Percentiles rank a stretch among this genome's conserved stretches.
Conservation (phyloP, 2,329 filamentous ascomycete genomes). For the Penicillium digitatum region DNA sequence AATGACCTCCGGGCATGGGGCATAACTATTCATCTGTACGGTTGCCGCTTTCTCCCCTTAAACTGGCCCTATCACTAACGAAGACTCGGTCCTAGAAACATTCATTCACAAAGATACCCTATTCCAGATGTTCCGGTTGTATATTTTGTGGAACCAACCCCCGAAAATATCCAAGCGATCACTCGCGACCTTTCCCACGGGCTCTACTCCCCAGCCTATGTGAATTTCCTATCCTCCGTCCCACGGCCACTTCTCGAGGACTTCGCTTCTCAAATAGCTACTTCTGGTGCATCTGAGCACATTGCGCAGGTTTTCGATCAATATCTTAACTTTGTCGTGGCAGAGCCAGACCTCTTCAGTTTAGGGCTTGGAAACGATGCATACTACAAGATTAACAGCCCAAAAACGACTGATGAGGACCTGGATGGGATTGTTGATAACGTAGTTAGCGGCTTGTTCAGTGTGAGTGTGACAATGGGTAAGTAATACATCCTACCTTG, state of each 20-base stretch:
- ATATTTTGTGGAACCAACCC: conserved; percentile 88
- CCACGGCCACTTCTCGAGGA: conserved; percentile 88
- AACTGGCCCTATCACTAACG: conserved; percentile 16
- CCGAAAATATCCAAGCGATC: conserved; percentile 74
- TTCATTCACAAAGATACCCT: conserved; percentile 74
- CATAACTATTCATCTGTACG: conserved; percentile 92
- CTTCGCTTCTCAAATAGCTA: conserved; percentile 82
- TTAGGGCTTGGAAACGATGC: conserved; percentile 88
- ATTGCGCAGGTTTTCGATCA: conserved; percentile 94
- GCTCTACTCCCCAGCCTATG: conserved; percentile 87
- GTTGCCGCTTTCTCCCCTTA: conserved; percentile 14
- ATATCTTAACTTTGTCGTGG: conserved; percentile 95
- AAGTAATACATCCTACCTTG: conserved; percentile 27
- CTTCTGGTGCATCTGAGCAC: conserved; percentile 78
- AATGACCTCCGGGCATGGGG: conserved; percentile 90
- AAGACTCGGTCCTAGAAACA: conserved; percentile 56
- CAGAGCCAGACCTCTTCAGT: conserved; percentile 92
- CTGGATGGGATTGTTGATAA: conserved; percentile 82
- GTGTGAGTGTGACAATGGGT: conserved; percentile 98
- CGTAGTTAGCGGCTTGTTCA: conserved; percentile 95
- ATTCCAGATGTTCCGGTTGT: conserved; percentile 96
- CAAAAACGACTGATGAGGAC: conserved; percentile 82
- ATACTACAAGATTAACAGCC: conserved; percentile 95
- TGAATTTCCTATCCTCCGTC: conserved; percentile 95
- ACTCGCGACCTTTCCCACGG: conserved; percentile 80